Conservation (phyloP, 2,329 filamentous ascomycete species). For the Penicillium italicum region DNA sequence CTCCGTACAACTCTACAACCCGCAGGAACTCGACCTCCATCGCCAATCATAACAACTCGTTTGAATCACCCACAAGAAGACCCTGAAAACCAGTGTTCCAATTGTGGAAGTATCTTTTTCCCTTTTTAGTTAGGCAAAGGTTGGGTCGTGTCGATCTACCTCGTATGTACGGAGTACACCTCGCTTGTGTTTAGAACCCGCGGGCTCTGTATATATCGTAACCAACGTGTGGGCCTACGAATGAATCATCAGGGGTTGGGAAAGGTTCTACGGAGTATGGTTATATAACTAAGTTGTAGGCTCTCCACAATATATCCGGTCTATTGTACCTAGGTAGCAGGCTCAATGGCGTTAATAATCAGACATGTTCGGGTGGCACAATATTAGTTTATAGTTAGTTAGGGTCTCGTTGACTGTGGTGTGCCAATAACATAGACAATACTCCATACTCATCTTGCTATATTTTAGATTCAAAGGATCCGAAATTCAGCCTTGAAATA, state of each 20-base stretch:
- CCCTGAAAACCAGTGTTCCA: not conserved
- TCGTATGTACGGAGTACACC: not conserved
- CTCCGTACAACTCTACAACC: not conserved
- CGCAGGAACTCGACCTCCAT: not conserved
- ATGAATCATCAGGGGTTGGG: not conserved
- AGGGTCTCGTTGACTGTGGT: not conserved
- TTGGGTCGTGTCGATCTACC: constrained; percentile 1
- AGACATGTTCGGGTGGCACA: not conserved
- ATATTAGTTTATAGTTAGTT: not conserved
- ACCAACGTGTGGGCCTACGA: not conserved
- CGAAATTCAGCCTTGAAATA: constrained; percentile 6
- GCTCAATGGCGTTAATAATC: not conserved
- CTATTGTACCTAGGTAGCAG: no score
- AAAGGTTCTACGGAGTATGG: no score
- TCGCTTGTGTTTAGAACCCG: not conserved
- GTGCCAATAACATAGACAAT: not conserved
- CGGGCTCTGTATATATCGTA: not conserved
- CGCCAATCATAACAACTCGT: not conserved
- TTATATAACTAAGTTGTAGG: no score
- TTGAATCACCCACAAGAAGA: not conserved
- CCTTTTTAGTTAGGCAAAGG: not conserved
- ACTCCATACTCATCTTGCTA: not conserved
- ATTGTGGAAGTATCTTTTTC: not conserved
- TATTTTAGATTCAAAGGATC: not conserved
- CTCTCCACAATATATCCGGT: not conserved